Base-by-base conservation (phyloP, 140 eudicot genomes). In the Ambrosia hybrid region DNA sequence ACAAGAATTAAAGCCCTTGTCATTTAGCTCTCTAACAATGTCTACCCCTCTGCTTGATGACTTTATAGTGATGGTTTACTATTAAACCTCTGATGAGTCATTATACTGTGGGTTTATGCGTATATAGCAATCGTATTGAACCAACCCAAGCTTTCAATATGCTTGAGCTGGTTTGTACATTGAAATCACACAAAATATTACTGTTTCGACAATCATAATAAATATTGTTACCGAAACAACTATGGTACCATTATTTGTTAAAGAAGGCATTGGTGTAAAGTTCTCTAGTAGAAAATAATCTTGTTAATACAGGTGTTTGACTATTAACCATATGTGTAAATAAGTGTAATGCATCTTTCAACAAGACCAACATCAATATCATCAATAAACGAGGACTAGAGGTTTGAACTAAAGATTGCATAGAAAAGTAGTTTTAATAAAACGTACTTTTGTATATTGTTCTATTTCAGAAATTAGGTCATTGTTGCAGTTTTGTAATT, bases 81-180 rank as follows among this genome's bases (percentile, higher is more conserved):
- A 10, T 49, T 26, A n/a, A 62, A 49, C 61, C 71, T 63, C 43
- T 4, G 16, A 34, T n/a, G 34, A 49, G 71, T 14, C 49, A 46
- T 73, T n/a, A 60, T 26, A 60, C 38, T 59, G 14, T 26, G 6
- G 51, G 76, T 38, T 8, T 71, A 43, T 60, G 45, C 51, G 3
- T 14, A 9, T 58, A 43, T 9, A 26, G 11, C 45, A 57, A 58
- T 5, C 12, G 14, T 12, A 70, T 53, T 21, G 38, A 21, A 38
- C 68, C 10, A 41, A 2, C 30, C 57, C 49, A 30, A 61, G 49
- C 46, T 72, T 12, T 71, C 8, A 21, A 71, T 11, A 37, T 26
- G 12, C 66, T 57, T 43, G 11, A 70, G 13, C 17, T 17, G 63
- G 65, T 65, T 55, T 3, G 5, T 53, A 38, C 9, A 51, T 8